A percentile compares a stretch with the other conserved stretches of the same genome.
These are phyloP conservation scores for Lolium rigidum DNA, from an alignment of 176 grass and related monocot species.

Conservation along the genomic window DNA sequence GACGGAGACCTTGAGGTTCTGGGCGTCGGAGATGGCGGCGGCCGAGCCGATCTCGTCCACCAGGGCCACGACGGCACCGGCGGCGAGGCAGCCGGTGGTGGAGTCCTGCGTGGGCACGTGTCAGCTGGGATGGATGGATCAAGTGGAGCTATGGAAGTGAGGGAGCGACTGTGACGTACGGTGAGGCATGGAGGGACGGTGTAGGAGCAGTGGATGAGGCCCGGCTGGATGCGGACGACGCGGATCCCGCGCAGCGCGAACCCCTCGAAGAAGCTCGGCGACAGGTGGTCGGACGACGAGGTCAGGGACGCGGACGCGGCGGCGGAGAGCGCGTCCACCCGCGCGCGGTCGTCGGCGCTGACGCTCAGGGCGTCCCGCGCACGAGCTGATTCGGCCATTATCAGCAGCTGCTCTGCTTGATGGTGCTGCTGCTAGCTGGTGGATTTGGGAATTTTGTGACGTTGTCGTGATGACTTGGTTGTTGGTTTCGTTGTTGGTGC, in stretches of 20 bases:
- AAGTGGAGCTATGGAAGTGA: not conserved
- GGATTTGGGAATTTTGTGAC: not conserved
- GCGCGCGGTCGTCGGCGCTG: constrained; percentile 40
- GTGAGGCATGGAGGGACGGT: constrained; percentile 75
- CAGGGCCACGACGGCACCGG: constrained; percentile 68
- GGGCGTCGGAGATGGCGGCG: constrained; percentile 47
- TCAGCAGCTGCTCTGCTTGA: not conserved
- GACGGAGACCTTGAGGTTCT: constrained; percentile 58
- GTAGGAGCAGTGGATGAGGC: constrained; percentile 80
- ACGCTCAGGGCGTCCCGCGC: constrained; percentile 42
- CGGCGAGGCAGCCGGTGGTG: constrained; percentile 53
- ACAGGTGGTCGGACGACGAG: not conserved
- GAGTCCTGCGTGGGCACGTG: not conserved
- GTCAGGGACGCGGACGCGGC: constrained; percentile 29
- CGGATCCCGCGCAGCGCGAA: constrained; percentile 75
- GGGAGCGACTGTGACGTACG: not conserved
- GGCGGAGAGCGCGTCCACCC: constrained; percentile 51
- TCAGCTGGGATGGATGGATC: not conserved
- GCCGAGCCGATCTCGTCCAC: constrained; percentile 66
- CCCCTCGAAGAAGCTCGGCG: constrained; percentile 73
- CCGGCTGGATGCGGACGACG: constrained; percentile 59
- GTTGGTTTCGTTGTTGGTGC: not conserved
- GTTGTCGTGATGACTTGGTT: too few species aligned
- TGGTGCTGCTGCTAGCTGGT: not conserved
- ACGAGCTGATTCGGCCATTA: not conserved